These are phyloP conservation scores for Salix udensis DNA, from an alignment of 345 rosid species.

Conservation along the genomic window DNA sequence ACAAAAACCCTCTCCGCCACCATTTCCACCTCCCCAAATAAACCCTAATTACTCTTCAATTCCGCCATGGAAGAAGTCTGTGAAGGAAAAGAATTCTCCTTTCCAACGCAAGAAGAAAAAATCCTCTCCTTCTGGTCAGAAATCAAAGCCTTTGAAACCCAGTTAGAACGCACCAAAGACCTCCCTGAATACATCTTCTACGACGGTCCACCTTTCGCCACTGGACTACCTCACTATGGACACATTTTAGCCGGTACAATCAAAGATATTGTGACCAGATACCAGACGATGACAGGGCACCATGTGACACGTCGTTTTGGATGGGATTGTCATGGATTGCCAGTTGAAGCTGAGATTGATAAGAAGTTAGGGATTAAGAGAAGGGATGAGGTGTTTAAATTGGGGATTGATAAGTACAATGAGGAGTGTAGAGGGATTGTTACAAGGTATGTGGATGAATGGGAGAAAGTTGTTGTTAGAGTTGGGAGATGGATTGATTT, in stretches of 20 bases:
- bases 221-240: slow-evolving; percentile 96
- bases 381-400: slow-evolving; percentile 56
- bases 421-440: slow-evolving; percentile 90
- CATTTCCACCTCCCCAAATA: not conserved
- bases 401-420: slow-evolving; percentile 87
- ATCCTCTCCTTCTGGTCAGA: slow-evolving; percentile 55
- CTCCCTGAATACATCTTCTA: slow-evolving; percentile 82
- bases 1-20: slow-evolving; percentile 6
- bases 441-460: slow-evolving; percentile 75
- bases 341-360: slow-evolving; percentile 92
- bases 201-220: slow-evolving; percentile 98
- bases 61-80: slow-evolving; percentile 79
- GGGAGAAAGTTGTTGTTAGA: slow-evolving; percentile 79
- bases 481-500: slow-evolving; percentile 97
- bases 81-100: slow-evolving; percentile 85
- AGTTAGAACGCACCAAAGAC: slow-evolving; percentile 51
- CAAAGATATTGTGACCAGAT: slow-evolving; percentile 87
- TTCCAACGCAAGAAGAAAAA: slow-evolving; percentile 69
- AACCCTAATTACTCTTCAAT: not conserved
- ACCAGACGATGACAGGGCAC: slow-evolving; percentile 81
- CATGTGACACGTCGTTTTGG: slow-evolving; percentile 96
- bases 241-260: slow-evolving; percentile 97
- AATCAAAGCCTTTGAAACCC: slow-evolving; percentile 82
- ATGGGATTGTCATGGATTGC: slow-evolving; percentile 98
- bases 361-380: slow-evolving; percentile 53